Base-by-base conservation (phyloP, 2,329 filamentous ascomycete species). In the Talaromyces sp. region DNA sequence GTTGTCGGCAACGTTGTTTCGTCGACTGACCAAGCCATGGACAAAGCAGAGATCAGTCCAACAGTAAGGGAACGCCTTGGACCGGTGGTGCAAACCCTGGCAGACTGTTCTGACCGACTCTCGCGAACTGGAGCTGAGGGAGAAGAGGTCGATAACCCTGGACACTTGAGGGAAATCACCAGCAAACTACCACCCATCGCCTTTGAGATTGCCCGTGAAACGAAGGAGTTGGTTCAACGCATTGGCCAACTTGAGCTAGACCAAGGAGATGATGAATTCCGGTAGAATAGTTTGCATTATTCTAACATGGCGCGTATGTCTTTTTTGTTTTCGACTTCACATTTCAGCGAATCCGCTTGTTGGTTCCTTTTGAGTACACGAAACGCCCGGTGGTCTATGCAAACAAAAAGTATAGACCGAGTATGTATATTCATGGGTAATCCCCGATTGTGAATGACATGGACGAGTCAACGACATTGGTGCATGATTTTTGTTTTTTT, bases 191-290 rank as follows among this genome's bases (percentile, higher is more conserved):
- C 90, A 11, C 90, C 90, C 2, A 86, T 95, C 66, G 90, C 90
- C n/a, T 96, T 96, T 74, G 89, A 91, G 75, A 89, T 93, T 70
- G 91, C 89, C 7, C 83, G 89, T 62, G 89, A 92, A 75, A 89
- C 89, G 56, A 95, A 93, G 79, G 90, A 90, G 71, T 77, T 91
- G 62, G 83, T 86, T 11, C 73, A 80, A 26, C 73, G 78, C 35
- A 73, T 82, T 32, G 80, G 83, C 57, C 68, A 70, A 54, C 58
- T 74, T 58, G 69, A 75, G 31, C 65, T 69, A 27, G 62, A 64
- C 41, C 69, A 65, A 17, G 71, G 69, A 11, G 70, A 77, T 11
- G 76, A 78, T 54, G 75, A 77, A 53, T 77, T 77, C 59, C 70
- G 69, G 57, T 75, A 69, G 64, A 29, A 9, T 27, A 19, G 32